A percentile compares a stretch with the other conserved stretches of the same genome.
phyloP scores from a whole-genome alignment of 139 green algal species.

The Ostreobium quekettii region DNA sequence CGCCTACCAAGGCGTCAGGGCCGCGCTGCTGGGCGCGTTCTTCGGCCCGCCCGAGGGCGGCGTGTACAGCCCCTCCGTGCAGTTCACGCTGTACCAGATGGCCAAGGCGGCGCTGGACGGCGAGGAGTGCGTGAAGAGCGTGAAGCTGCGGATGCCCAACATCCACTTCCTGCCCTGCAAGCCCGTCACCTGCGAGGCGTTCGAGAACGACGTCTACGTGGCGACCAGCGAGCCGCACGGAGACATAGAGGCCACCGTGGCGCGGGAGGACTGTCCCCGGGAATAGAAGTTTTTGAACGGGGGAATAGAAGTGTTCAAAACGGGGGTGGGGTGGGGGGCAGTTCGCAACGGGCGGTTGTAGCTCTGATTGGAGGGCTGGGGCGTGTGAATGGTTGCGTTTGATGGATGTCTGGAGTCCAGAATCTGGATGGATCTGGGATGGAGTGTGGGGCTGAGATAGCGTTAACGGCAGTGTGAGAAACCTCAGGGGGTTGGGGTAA shows the following conservation, averaged over 20 bases:
- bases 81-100: conserved; percentile 90
- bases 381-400: too few species aligned
- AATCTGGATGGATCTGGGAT: too few species aligned
- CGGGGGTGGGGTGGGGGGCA: too few species aligned
- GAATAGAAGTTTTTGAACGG: too few species aligned
- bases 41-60: conserved; percentile 70
- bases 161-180: conserved; percentile 88
- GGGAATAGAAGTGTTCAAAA: too few species aligned
- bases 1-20: conserved; percentile 31
- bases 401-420: too few species aligned
- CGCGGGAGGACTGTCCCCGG: conserved; percentile 30
- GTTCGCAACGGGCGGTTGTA: too few species aligned
- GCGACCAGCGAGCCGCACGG: conserved; percentile 88
- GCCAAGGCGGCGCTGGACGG: conserved; percentile 41
- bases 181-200: conserved; percentile 53
- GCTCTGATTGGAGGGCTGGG: too few species aligned
- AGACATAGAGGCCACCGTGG: conserved; percentile 72
- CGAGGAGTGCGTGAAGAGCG: conserved; percentile 33
- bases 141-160: conserved; percentile 67
- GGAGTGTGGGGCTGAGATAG: too few species aligned
- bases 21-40: conserved; percentile 50
- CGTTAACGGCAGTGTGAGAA: too few species aligned
- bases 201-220: conserved; percentile 92
- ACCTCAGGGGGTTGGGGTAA: too few species aligned
- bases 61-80: conserved; percentile 82